These are phyloP conservation scores for Fusarium sp. DNA, from an alignment of 2,329 filamentous ascomycete species.

Conservation along the genomic window DNA sequence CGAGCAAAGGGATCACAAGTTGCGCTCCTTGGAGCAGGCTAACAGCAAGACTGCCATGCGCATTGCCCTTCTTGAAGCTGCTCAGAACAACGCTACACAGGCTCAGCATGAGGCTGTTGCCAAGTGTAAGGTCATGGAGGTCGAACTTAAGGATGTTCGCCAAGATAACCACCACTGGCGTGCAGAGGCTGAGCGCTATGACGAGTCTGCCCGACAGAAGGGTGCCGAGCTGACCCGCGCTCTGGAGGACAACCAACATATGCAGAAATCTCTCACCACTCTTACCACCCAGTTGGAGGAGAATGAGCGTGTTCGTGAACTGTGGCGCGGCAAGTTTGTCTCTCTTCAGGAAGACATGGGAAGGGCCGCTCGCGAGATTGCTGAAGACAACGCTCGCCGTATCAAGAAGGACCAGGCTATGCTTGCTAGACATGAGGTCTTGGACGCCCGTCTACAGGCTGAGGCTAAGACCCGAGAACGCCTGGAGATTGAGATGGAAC, in stretches of 20 bases:
- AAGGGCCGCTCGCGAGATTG: conserved; percentile 79
- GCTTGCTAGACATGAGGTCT: conserved; percentile 80
- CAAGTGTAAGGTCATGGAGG: conserved; percentile 64
- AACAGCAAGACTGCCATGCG: conserved; percentile 68
- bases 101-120: conserved; percentile 66
- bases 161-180: conserved; percentile 71
- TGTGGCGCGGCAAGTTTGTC: conserved; percentile 85
- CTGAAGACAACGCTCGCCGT: conserved; percentile 83
- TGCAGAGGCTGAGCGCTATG: conserved; percentile 68
- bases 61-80: conserved; percentile 74
- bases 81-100: conserved; percentile 68
- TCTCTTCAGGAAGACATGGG: conserved; percentile 90
- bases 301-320: conserved; percentile 84
- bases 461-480: conserved; percentile 77
- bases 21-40: conserved; percentile 69
- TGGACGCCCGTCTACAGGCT: conserved; percentile 80
- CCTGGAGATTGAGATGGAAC: conserved; percentile 73
- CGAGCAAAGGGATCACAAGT: conserved; percentile 75
- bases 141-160: conserved; percentile 65
- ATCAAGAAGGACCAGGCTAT: conserved; percentile 83
- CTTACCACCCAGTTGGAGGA: conserved; percentile 85
- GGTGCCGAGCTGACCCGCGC: conserved; percentile 61
- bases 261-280: conserved; percentile 78
- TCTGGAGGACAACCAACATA: conserved; percentile 73
- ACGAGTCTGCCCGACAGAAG: conserved; percentile 62